phyloP scores from a whole-genome alignment of 345 rosid genomes.

The Eucalyptus cloeziana region DNA sequence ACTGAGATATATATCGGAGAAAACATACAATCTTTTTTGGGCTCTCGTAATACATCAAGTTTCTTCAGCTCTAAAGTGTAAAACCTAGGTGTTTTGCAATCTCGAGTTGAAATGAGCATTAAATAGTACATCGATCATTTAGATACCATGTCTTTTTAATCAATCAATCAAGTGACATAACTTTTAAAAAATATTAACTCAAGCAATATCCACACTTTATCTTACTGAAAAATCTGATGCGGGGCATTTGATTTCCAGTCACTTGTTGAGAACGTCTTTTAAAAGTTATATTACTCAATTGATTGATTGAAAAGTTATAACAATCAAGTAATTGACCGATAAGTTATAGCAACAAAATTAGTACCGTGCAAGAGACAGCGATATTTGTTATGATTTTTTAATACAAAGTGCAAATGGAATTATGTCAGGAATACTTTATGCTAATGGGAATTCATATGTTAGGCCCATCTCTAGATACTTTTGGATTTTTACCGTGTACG shows the following conservation, averaged over 20 bases:
- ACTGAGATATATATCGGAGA: not conserved
- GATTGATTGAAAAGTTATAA: rapidly evolving
- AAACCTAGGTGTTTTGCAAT: no score
- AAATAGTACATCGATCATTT: not conserved
- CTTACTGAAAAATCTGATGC: rapidly evolving
- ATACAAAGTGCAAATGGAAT: not conserved
- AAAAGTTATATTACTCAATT: no score
- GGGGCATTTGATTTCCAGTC: rapidly evolving
- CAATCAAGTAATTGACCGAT: rapidly evolving
- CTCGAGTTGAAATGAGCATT: not conserved
- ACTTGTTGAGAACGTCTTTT: not conserved
- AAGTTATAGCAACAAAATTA: not conserved
- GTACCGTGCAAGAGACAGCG: no score
- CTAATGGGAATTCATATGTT: not conserved
- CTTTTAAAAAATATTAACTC: not conserved
- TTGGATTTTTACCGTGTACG: no score
- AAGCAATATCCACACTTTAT: not conserved
- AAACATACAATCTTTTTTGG: not conserved
- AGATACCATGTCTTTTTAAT: no score
- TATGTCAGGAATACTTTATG: not conserved
- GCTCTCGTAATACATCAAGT: not conserved
- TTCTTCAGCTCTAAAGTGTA: not conserved
- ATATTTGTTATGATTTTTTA: no score
- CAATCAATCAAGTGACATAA: rapidly evolving
- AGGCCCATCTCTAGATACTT: not conserved